Base-by-base conservation (phyloP, 345 rosid species). In the Alliaria petiolata region DNA sequence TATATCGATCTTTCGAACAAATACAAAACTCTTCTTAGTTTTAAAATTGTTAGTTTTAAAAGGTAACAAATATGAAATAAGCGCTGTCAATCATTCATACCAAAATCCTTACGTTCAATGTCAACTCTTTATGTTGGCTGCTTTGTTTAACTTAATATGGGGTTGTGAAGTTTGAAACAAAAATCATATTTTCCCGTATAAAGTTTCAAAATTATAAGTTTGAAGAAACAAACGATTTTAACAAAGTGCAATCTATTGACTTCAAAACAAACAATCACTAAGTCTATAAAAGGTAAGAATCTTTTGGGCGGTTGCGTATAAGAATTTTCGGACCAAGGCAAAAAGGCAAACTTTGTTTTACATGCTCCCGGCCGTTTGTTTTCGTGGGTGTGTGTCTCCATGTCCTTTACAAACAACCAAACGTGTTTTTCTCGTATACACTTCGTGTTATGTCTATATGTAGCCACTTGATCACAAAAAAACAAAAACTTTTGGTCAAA, bases 301-400 rank as follows among this genome's bases (percentile, higher is more conserved):
- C 13, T 4, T 0, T 35, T 69, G 79, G 66, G 71, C 66, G 75
- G 79, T 69, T 54, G 54, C 53, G 54, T 62, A 62, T 25, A 69
- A 28, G 75, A 75, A 75, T 47, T 25, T 5, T 56, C 9, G 10
- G 33, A 30, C 2, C 57, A 46, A 42, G 56, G 22, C 52, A 31
- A 62, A 76, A 76, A 69, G 79, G 71, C 20, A 35, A 69, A 55
- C 7, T 56, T 76, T 76, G 79, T 69, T 76, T 76, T 76, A 70
- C 67, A 63, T 76, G 71, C 70, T 47, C 61, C 56, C 15, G n/a
- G n/a, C n/a, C n/a, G 12, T 44, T 54, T 36, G 59, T 38, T 34
- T 62, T 36, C 40, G 66, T 56, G 65, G 6, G 40, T 55, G 10
- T 42, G 65, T 42, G 65, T 42, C 51, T 76, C 20, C 63, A 35